Percentiles rank a stretch among this genome's conserved stretches.
Conservation (phyloP, 192 early-diverging fungal species). For the Coemansia sp. region DNA sequence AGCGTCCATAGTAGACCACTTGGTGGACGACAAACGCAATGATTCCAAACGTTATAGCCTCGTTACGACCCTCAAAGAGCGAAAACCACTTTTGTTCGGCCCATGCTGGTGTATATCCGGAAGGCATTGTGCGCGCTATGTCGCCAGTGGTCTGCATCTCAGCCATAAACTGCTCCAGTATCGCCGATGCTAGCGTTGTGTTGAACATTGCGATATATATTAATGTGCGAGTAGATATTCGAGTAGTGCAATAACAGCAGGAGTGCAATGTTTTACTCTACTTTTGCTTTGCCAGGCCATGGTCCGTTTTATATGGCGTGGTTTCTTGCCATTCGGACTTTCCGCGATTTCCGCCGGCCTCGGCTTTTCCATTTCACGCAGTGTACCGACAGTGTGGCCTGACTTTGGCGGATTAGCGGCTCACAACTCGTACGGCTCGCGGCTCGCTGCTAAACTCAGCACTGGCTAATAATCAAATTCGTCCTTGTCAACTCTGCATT, state of each 20-base stretch:
- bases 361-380: not conserved
- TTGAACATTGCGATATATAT: conserved; percentile 1
- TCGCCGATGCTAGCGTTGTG: conserved; percentile 8
- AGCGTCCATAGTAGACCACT: conserved; percentile 86
- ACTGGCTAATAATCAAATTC: too few relatives aligned
- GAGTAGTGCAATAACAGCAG: not conserved
- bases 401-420: not conserved
- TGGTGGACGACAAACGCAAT: conserved; percentile 84
- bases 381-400: conserved; percentile 1
- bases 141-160: conserved; percentile 25
- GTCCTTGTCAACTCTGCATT: not conserved
- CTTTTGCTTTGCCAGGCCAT: not conserved
- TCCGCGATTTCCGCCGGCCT: not conserved
- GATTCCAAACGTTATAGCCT: conserved; percentile 65
- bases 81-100: conserved; percentile 64
- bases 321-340: conserved; percentile 1
- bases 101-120: conserved; percentile 31
- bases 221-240: not conserved
- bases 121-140: conserved; percentile 11
- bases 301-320: conserved; percentile 6
- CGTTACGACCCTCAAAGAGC: conserved; percentile 66
- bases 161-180: conserved; percentile 27
- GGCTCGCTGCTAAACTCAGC: not conserved
- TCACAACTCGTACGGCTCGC: not conserved
- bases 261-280: not conserved